These are phyloP conservation scores for Nymphaea colorata DNA, from an alignment of 164 flowering plant species.

Conservation along the genomic window DNA sequence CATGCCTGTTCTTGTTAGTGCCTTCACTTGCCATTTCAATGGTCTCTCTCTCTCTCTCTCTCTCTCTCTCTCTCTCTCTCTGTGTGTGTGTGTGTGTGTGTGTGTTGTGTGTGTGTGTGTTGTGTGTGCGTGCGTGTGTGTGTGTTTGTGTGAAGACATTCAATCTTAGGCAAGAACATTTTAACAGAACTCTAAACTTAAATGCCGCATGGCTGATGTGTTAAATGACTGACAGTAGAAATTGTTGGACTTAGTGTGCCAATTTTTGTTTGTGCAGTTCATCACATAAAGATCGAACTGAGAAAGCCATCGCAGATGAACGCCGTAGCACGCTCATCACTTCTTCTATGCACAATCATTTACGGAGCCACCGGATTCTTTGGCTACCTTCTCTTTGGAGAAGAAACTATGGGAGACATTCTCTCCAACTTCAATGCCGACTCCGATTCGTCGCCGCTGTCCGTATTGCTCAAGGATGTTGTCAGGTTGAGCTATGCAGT, in stretches of 20 bases:
- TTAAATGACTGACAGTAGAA: too few species aligned
- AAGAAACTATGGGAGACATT: conserved; percentile 55
- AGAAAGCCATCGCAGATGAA: conserved; percentile 44
- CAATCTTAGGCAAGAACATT: too few species aligned
- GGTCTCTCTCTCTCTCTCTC: conserved; percentile 22
- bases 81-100: too few species aligned
- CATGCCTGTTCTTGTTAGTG: conserved; percentile 85
- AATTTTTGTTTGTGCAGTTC: conserved; percentile 40
- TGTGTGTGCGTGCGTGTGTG: too few species aligned
- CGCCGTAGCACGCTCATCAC: conserved; percentile 47
- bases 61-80: too few species aligned
- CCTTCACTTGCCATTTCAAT: conserved; percentile 92
- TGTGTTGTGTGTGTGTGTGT: too few species aligned
- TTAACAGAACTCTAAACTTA: too few species aligned
- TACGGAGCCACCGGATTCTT: conserved; percentile 62
- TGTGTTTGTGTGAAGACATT: too few species aligned
- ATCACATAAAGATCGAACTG: conserved; percentile 68
- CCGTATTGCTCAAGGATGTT: conserved; percentile 40
- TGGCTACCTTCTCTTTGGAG: conserved; percentile 84
- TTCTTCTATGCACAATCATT: conserved; percentile 49
- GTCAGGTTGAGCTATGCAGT: conserved; percentile 78
- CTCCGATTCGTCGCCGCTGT: conserved; percentile 21
- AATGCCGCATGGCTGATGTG: too few species aligned
- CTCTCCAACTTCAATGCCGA: conserved; percentile 60
- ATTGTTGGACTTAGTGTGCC: too few species aligned